Evolutionary conservation across 352 stramenopile genomes (phyloP).

Genomic region (Pythium sp.): DNA sequence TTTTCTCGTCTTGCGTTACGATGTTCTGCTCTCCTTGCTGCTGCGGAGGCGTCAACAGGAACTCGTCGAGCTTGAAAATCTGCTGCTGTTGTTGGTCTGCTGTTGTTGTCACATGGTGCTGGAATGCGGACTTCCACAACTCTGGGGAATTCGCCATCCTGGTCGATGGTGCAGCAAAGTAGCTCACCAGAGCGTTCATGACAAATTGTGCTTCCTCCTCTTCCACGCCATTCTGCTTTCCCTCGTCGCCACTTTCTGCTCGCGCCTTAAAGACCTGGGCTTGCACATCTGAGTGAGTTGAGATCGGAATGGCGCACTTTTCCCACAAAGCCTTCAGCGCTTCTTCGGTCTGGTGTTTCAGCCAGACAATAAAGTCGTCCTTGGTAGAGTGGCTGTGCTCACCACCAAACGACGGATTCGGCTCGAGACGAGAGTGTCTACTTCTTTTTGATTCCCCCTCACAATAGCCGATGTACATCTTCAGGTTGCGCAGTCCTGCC

Average conservation of each 20-base stretch:
- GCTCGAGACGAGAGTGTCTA: neutral
- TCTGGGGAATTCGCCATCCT: slow-evolving; percentile 1
- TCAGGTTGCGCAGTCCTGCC: slow-evolving; percentile 41
- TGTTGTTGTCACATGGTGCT: neutral
- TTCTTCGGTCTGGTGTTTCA: slow-evolving; percentile 42
- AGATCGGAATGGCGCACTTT: slow-evolving; percentile 28
- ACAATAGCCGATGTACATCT: slow-evolving; percentile 31
- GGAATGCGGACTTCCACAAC: slow-evolving; percentile 4
- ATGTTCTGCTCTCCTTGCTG: neutral
- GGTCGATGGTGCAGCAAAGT: neutral
- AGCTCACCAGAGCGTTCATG: slow-evolving; percentile 3
- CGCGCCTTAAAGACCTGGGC: neutral
- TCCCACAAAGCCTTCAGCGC: slow-evolving; percentile 39
- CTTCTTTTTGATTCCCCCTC: neutral
- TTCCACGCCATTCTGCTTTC: neutral
- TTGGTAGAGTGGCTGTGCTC: neutral
- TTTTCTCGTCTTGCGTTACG: slow-evolving; percentile 26
- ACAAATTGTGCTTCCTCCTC: neutral
- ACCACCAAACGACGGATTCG: neutral
- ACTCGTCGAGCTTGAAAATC: neutral
- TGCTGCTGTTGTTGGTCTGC: neutral
- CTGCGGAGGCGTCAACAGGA: neutral
- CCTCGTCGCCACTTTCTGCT: neutral
- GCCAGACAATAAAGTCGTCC: slow-evolving; percentile 30
- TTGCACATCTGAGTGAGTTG: slow-evolving; percentile 23